Evolutionary conservation across 2,329 filamentous ascomycete genomes (phyloP), one percentile per base, ranked within the genome.

Genomic region (Colletotrichum sp.): DNA sequence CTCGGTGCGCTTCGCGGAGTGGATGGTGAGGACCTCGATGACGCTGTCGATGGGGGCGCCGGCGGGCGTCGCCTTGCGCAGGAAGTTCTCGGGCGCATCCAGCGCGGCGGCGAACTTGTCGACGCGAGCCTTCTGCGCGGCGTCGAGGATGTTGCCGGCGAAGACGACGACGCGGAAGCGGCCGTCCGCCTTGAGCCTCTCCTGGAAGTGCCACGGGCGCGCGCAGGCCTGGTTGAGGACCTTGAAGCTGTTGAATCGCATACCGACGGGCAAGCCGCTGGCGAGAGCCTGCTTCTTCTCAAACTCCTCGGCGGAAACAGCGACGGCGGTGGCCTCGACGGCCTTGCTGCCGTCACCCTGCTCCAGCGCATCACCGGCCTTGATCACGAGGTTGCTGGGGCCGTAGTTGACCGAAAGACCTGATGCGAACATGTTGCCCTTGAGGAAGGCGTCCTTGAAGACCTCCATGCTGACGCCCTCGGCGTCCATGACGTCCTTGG

Each of bases 161-260:
- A 94, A 93, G 3, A 94, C 82, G 2, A 93, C 81, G 34, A 93
- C 78, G 9, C 90, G 84, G 80, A 90, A 93, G 1, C 87, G 84
- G 3, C 91, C 91, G 77, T 91, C 88, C n/a, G 85, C 86, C 47
- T 83, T 86, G 24, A 93, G 83, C 11, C 83, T 83, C 72, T 90
- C 84, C 63, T 92, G 90, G 58, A 93, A 85, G 51, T 92, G 87
- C 86, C 88, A 91, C 0, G 90, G 88, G 5, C 89, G 84, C 0
- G 85, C 86, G 73, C 88, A 85, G 4, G 86, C 80, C 76, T 93
- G 91, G 74, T 89, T 90, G 7, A 93, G 81, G 2, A 93, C 90
- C 76, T 91, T 88, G 81, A 87, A 87, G 72, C 86, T 89, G 7
- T 87, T 86, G 78, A 93, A 89, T 1, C 91, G 88, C 86, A 88